phyloP scores from a whole-genome alignment of 805 yeast species.

The Ogataea ramenticola region DNA sequence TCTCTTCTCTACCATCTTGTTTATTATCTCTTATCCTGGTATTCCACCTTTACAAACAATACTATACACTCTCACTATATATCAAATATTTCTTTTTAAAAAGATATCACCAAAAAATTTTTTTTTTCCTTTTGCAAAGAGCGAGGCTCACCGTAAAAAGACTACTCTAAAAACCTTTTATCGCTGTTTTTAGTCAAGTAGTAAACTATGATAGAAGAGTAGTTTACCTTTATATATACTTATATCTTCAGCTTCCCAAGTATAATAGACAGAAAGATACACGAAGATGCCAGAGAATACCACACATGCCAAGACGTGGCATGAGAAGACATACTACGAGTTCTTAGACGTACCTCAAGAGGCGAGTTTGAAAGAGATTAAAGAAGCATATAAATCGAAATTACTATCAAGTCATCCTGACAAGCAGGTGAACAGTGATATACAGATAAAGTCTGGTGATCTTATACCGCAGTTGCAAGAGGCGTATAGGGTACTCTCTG shows the following conservation, averaged over 20 bases:
- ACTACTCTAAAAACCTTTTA: neutral
- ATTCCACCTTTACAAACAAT: too few species aligned
- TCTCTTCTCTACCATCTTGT: slow-evolving; percentile 18
- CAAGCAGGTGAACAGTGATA: slow-evolving; percentile 27
- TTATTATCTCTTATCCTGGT: slow-evolving; percentile 7
- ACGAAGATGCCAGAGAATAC: neutral
- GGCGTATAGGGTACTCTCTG: slow-evolving; percentile 57
- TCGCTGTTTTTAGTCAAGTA: neutral
- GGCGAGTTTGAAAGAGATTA: slow-evolving; percentile 36
- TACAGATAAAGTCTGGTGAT: slow-evolving; percentile 1
- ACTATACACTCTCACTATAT: too few species aligned
- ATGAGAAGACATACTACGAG: slow-evolving; percentile 34
- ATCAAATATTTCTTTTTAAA: too few species aligned
- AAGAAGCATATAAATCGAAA: slow-evolving; percentile 54
- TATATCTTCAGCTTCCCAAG: too few species aligned
- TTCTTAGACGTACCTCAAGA: slow-evolving; percentile 43
- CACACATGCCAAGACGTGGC: neutral
- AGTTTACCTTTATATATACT: too few species aligned
- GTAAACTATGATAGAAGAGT: too few species aligned
- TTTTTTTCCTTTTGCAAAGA: slow-evolving; percentile 3
- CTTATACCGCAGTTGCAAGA: slow-evolving; percentile 42
- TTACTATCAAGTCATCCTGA: slow-evolving; percentile 77
- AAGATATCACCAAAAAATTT: too few species aligned
- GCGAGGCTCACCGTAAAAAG: too few species aligned
- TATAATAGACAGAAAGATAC: too few species aligned